phyloP scores from a whole-genome alignment of 257 asterid species.

The Scutellaria barbata region DNA sequence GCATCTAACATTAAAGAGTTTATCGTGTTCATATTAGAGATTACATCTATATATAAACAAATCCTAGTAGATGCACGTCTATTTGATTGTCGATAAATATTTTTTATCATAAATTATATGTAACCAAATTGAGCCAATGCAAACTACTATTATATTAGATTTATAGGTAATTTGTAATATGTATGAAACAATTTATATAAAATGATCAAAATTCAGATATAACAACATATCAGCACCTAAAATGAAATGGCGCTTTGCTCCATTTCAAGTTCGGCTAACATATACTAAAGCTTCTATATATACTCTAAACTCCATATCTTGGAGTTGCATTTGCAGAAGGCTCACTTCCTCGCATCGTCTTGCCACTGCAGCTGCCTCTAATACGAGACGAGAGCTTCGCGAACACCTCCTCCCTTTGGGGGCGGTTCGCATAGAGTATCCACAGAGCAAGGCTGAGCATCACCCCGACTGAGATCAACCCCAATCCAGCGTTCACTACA shows the following conservation, averaged over 20 bases:
- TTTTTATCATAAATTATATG: no score
- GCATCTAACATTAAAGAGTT: no score
- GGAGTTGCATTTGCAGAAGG: slow-evolving; percentile 54
- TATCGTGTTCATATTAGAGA: no score
- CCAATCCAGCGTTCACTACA: slow-evolving; percentile 72
- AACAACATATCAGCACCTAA: slow-evolving; percentile 33
- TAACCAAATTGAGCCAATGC: no score
- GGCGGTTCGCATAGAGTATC: slow-evolving; percentile 96
- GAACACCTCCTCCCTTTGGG: slow-evolving; percentile 99
- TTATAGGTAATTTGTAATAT: no score
- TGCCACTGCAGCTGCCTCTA: slow-evolving; percentile 60
- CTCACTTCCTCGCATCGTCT: slow-evolving; percentile 28
- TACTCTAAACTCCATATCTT: slow-evolving; percentile 48
- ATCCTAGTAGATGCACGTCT: no score
- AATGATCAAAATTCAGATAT: background rate
- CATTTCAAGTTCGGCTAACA: slow-evolving; percentile 53
- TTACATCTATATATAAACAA: no score
- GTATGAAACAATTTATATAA: background rate
- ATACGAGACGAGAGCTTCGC: slow-evolving; percentile 64
- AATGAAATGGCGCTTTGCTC: slow-evolving; percentile 68
- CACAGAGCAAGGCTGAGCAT: slow-evolving; percentile 92
- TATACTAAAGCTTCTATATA: slow-evolving; percentile 11
- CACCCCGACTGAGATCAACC: slow-evolving; percentile 80
- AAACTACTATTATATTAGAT: no score
- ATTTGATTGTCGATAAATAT: no score